A percentile compares a stretch with the other conserved stretches of the same genome.
phyloP scores from a whole-genome alignment of 2,329 filamentous ascomycete species.

The Diaporthe ilicicola region DNA sequence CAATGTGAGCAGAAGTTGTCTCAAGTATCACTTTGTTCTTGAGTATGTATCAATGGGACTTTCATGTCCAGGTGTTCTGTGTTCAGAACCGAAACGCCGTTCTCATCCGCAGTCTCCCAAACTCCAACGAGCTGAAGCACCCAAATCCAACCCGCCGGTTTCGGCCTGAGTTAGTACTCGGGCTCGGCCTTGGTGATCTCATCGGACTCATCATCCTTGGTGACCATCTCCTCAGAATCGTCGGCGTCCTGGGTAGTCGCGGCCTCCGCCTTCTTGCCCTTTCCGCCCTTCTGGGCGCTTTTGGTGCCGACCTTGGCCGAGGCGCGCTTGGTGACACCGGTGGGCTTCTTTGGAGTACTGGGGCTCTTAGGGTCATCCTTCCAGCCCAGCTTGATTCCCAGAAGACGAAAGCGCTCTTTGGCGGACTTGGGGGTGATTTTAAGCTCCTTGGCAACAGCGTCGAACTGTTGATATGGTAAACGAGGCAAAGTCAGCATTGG shows the following conservation, averaged over 20 bases:
- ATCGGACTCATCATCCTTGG: not conserved
- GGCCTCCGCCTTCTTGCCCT: not conserved
- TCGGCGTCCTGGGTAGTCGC: not conserved
- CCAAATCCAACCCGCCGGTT: not conserved
- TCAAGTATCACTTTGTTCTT: not conserved
- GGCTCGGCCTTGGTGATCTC: not conserved
- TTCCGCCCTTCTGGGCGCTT: conserved; percentile 18
- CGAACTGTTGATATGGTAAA: conserved; percentile 28
- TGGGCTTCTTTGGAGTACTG: conserved; percentile 14
- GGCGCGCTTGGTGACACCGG: conserved; percentile 26
- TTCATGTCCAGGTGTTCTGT: not conserved
- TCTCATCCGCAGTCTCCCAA: not conserved
- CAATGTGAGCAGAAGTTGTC: not conserved
- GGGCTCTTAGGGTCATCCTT: not conserved
- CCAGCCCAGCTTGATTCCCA: conserved; percentile 32
- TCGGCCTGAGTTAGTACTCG: not conserved
- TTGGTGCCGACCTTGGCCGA: not conserved
- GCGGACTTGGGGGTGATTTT: conserved; percentile 27
- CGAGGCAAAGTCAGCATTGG: not conserved
- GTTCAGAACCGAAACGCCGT: not conserved
- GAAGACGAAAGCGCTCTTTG: conserved; percentile 34
- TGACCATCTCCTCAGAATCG: not conserved
- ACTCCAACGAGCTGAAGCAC: not conserved
- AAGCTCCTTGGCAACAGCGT: conserved; percentile 15
- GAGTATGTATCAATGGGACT: not conserved